Base-by-base conservation (phyloP, 1,284 basidiomycete species). In the Boletellus dicymbophilus region DNA sequence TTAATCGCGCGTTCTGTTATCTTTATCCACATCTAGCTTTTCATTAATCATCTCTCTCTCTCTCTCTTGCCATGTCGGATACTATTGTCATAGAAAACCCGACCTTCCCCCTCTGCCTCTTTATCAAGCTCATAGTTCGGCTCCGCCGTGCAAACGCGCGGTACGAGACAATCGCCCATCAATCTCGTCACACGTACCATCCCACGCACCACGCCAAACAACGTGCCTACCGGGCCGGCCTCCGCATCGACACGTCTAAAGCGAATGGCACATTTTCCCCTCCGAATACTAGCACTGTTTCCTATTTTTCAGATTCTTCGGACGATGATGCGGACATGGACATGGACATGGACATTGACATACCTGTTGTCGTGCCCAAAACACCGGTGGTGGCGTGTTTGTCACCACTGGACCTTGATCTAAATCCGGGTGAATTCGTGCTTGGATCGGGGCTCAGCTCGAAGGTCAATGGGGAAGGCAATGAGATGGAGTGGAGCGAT, bases 181-280 rank as follows among this genome's bases (percentile, higher is more conserved):
- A 63, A 40, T 59, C 75, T 52, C 53, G 59, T 20, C 46, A 18
- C 50, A 55, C 44, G 1, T 46, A 27, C 47, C 57, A 41, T 21
- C 72, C 65, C n/a, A 76, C 73, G 0, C 53, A 67, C 54, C 76
- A 75, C 55, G 80, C 80, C 12, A 75, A 73, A 49, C 69, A 59
- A 16, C 74, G 66, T 25, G 81, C 81, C 8, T 55, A 52, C 16
- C 54, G 55, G 16, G 70, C 76, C 13, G 69, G 73, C 18, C 74
- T 83, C 25, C 56, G 52, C 6, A 65, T 83, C 41, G 67, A 78
- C 62, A 72, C 75, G 22, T 52, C 59, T 16, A 67, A 62, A 25
- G 78, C 81, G 3, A 50, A 62, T 31, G 62, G 6, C 3, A 12
- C 9, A 31, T 11, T 12, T 12, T 12, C 11, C 13, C 3, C 30